Base-by-base conservation (phyloP, 768 basidiomycete species). In the Holtermanniella nyarrowii region DNA sequence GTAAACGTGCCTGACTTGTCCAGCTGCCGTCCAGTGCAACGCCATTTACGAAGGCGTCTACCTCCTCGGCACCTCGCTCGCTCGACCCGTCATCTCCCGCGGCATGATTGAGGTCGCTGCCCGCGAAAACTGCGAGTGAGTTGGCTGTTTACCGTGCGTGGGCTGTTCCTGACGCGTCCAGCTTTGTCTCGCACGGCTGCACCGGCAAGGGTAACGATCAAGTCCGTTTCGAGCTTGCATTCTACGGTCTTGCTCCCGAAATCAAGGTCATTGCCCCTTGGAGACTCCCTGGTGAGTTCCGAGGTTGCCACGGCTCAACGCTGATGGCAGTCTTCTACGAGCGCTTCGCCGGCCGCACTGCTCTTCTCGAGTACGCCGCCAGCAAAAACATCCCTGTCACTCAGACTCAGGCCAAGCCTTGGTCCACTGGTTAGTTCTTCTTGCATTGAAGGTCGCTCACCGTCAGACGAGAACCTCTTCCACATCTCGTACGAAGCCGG, bases 401-500 rank as follows among this genome's bases (percentile, higher is more conserved):
- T 57, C 95, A 99, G 75, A 99, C 95, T 43, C 80, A 86, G 11
- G 80, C 91, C 50, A 96, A 97, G 76, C 93, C 95, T 31, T 99
- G 95, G 95, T 96, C 93, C 2, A 99, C 95, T 4, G 74, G 74
- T 74, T 31, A 50, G 69, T 65, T 13, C 10, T 5, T n/a, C n/a
- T n/a, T n/a, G n/a, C n/a, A n/a, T n/a, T 24, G 11, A 14, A 44
- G 42, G 11, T 44, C n/a, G 42, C 7, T 20, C 20, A 22, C 42
- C 16, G 42, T 2, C 50, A 73, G 93, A 99, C 71, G 95, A 97
- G 76, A 99, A 97, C 76, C 79, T 99, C 44, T 96, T 93, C 83
- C 95, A 99, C 77, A 99, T 97, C 74, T 97, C 95, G 16, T 99
- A 96, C 75, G 95, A 99, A 74, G 93, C 95, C 11, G 95, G 93